Percentiles rank a stretch among this genome's conserved stretches.
These are phyloP conservation scores for Pseudogymnoascus sp. DNA, from an alignment of 2,329 filamentous ascomycete species.

Conservation along the genomic window DNA sequence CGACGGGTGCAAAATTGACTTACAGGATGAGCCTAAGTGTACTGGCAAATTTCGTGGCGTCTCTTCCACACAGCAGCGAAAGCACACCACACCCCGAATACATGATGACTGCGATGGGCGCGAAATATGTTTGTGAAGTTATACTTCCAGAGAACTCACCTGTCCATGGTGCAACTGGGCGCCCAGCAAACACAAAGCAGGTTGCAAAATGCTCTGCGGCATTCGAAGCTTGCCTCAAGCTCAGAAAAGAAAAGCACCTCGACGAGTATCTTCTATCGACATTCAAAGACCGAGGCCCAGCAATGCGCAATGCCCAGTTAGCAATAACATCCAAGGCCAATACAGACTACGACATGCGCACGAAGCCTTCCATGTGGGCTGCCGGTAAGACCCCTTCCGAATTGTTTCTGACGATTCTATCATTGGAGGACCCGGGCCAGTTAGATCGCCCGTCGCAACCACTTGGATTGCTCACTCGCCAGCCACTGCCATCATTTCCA, in stretches of 20 bases:
- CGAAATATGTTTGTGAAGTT: slow-evolving; percentile 67
- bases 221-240: slow-evolving; percentile 67
- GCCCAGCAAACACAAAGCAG: slow-evolving; percentile 57
- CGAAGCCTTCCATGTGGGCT: slow-evolving; percentile 71
- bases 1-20: slow-evolving; percentile 69
- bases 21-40: slow-evolving; percentile 65
- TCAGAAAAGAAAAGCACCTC: slow-evolving; percentile 59
- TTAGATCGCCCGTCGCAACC: slow-evolving; percentile 53
- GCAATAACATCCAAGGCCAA: slow-evolving; percentile 74
- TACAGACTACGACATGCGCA: slow-evolving; percentile 64
- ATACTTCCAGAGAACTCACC: slow-evolving; percentile 69
- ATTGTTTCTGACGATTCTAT: slow-evolving; percentile 55
- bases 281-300: slow-evolving; percentile 62
- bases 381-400: slow-evolving; percentile 36
- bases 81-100: slow-evolving; percentile 44
- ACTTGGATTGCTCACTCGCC: slow-evolving; percentile 63
- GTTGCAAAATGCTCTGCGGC: slow-evolving; percentile 83
- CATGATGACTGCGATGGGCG: slow-evolving; percentile 45
- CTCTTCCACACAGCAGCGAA: slow-evolving; percentile 44
- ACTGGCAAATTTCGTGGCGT: slow-evolving; percentile 64
- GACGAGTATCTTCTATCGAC: slow-evolving; percentile 67
- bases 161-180: slow-evolving; percentile 56
- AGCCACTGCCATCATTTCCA: slow-evolving; percentile 54
- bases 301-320: slow-evolving; percentile 78
- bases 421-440: slow-evolving; percentile 45